Evolutionary conservation across 2,329 filamentous ascomycete genomes (phyloP).

Genomic region (Corynespora cassiicola): DNA sequence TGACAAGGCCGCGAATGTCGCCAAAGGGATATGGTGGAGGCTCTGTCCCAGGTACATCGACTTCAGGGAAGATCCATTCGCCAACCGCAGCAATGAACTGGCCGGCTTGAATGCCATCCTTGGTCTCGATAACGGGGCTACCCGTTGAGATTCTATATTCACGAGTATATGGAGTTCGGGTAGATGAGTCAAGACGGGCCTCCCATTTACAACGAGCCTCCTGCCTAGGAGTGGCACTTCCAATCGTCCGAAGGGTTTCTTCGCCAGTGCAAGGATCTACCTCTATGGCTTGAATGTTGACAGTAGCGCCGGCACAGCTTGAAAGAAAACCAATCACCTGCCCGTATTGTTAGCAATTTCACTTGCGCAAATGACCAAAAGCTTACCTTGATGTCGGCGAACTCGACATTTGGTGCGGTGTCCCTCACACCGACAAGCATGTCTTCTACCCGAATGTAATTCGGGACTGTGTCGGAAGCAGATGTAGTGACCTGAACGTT

Average conservation of each 20-base stretch:
- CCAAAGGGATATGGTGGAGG: slow-evolving; percentile 30
- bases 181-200: slow-evolving; percentile 33
- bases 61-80: slow-evolving; percentile 54
- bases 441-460: slow-evolving; percentile 53
- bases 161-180: slow-evolving; percentile 46
- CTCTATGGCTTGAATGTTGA: slow-evolving; percentile 49
- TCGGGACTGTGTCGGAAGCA: slow-evolving; percentile 38
- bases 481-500: slow-evolving; percentile 50
- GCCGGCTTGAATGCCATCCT: slow-evolving; percentile 50
- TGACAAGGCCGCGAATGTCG: slow-evolving; percentile 44
- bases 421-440: slow-evolving; percentile 50
- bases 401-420: slow-evolving; percentile 39
- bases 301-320: slow-evolving; percentile 37
- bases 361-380: slow-evolving; percentile 14
- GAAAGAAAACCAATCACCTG: slow-evolving; percentile 50
- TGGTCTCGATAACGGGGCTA: slow-evolving; percentile 40
- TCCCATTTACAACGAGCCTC: slow-evolving; percentile 50
- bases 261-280: slow-evolving; percentile 52
- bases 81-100: slow-evolving; percentile 50
- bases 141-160: slow-evolving; percentile 50
- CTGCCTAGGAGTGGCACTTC: slow-evolving; percentile 35
- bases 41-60: slow-evolving; percentile 47
- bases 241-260: slow-evolving; percentile 44
- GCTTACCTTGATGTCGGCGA: slow-evolving; percentile 38
- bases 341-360: slow-evolving; percentile 3